Evolutionary conservation across 2,329 filamentous ascomycete species (phyloP).

Genomic region (Fusarium coicis): DNA sequence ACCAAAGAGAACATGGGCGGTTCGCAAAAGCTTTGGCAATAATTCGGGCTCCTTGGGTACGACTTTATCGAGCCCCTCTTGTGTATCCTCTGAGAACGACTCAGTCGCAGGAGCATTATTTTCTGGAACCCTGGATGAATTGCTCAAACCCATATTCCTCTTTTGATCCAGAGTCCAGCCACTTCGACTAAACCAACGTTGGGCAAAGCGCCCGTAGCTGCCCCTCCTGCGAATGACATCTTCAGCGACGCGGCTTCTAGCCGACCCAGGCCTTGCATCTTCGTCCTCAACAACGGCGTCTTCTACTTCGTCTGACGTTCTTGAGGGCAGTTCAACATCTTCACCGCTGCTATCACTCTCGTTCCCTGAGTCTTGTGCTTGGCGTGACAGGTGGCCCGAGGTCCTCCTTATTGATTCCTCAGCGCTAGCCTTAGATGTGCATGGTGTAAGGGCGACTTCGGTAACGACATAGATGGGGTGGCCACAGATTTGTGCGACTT

Average conservation of each 20-base stretch:
- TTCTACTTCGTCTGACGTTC: conserved; percentile 57
- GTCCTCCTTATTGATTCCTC: conserved; percentile 76
- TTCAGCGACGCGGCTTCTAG: conserved; percentile 77
- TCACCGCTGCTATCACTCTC: conserved; percentile 62
- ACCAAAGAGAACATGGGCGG: conserved; percentile 85
- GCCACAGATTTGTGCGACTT: conserved; percentile 88
- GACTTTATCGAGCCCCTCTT: conserved; percentile 49
- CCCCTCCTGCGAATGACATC: conserved; percentile 88
- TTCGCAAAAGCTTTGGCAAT: conserved; percentile 85
- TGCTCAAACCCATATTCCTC: conserved; percentile 75
- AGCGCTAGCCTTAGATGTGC: conserved; percentile 80
- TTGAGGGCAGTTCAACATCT: conserved; percentile 50
- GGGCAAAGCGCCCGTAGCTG: conserved; percentile 87
- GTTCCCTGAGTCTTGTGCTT: conserved; percentile 53
- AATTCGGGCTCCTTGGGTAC: conserved; percentile 57
- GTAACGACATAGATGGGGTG: conserved; percentile 87
- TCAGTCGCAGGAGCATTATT: conserved; percentile 18
- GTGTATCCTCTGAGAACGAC: conserved; percentile 41
- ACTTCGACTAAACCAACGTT: conserved; percentile 88
- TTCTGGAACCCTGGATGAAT: conserved; percentile 43
- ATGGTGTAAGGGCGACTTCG: conserved; percentile 90
- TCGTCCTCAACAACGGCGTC: conserved; percentile 51
- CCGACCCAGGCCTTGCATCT: conserved; percentile 48
- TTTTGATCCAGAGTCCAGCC: conserved; percentile 81
- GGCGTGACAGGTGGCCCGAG: conserved; percentile 53